Percentiles rank a stretch among this genome's conserved stretches.
phyloP scores from a whole-genome alignment of 2,329 filamentous ascomycete species.

The Niveomyces coronatus region DNA sequence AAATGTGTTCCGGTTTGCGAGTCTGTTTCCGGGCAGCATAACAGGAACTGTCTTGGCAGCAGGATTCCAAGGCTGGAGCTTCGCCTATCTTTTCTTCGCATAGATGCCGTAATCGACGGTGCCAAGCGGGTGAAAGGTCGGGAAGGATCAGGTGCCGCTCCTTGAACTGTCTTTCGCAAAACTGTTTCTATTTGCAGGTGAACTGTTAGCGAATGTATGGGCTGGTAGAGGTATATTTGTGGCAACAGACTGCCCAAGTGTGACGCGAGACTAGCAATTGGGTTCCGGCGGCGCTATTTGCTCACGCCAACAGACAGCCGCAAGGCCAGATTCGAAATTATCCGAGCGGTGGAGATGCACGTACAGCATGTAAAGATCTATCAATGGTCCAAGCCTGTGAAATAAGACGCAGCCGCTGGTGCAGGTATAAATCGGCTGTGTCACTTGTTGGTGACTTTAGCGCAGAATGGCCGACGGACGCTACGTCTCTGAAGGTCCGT shows the following conservation, averaged over 20 bases:
- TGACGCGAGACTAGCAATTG: background rate
- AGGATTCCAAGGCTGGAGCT: background rate
- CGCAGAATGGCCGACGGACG: constrained; percentile 27
- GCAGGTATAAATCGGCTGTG: constrained; percentile 27
- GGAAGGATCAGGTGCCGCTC: constrained; percentile 7
- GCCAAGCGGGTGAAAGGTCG: constrained; percentile 6
- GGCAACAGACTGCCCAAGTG: background rate
- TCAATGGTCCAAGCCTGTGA: constrained; percentile 27
- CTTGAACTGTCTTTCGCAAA: background rate
- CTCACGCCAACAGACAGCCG: no score
- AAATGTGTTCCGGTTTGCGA: background rate
- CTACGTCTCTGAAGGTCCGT: constrained; percentile 32
- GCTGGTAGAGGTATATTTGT: background rate
- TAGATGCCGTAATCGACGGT: constrained; percentile 6
- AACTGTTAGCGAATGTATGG: background rate
- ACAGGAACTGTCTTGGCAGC: background rate
- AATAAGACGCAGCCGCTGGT: constrained; percentile 27
- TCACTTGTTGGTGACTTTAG: constrained; percentile 25
- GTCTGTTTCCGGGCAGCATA: constrained; percentile 1
- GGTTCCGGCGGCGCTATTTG: background rate
- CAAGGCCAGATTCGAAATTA: background rate
- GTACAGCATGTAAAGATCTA: constrained; percentile 8
- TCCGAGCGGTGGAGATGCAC: background rate
- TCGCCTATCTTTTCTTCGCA: background rate
- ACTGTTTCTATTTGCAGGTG: background rate